Evolutionary conservation across 768 basidiomycete genomes (phyloP).

Genomic region (Suillus fuscotomentosus): DNA sequence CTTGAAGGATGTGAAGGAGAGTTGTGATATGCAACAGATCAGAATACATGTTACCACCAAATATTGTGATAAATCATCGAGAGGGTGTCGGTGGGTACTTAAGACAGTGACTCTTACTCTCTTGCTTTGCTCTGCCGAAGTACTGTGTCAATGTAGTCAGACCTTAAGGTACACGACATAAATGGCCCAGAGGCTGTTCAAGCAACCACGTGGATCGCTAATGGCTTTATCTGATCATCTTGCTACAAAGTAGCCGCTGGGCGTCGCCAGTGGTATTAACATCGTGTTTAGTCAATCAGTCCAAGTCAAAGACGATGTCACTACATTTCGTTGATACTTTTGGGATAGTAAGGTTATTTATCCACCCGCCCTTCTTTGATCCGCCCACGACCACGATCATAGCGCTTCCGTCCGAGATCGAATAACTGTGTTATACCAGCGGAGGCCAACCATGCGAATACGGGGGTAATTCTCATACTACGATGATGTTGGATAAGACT

Average conservation of each 20-base stretch:
- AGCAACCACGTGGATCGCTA: background rate
- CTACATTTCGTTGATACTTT: too few relatives aligned
- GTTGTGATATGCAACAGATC: background rate
- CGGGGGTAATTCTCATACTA: slow-evolving; percentile 58
- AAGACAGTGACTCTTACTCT: background rate
- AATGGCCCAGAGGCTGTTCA: background rate
- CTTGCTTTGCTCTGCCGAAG: background rate
- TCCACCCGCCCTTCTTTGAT: slow-evolving; percentile 64
- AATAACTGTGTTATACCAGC: slow-evolving; percentile 79
- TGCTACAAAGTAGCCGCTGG: too few relatives aligned
- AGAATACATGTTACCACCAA: background rate
- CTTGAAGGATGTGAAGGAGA: background rate
- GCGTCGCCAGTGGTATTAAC: too few relatives aligned
- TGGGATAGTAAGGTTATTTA: too few relatives aligned
- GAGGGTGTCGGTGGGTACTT: background rate
- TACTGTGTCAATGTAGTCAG: background rate
- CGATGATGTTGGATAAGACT: slow-evolving; percentile 63
- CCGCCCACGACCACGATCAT: slow-evolving; percentile 71
- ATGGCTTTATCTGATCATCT: background rate
- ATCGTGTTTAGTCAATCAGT: too few relatives aligned
- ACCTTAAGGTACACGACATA: background rate
- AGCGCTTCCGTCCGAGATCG: slow-evolving; percentile 75
- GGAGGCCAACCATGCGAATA: slow-evolving; percentile 71
- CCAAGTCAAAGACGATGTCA: too few relatives aligned
- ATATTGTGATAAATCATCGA: background rate